These are phyloP conservation scores for Plasmodium sp. DNA, from an alignment of 169 alveolate species.

Conservation along the genomic window DNA sequence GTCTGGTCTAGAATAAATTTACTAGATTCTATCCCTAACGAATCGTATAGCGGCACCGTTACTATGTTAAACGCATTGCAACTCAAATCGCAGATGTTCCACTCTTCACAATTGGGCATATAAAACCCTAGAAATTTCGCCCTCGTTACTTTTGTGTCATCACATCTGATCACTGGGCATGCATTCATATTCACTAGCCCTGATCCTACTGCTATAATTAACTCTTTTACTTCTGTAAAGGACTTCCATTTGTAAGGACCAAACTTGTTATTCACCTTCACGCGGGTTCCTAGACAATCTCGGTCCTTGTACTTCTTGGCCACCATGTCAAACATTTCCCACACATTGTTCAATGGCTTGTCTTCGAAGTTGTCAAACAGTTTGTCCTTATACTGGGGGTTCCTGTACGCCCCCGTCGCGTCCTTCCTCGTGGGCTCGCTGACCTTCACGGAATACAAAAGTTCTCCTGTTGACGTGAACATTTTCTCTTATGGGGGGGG, in stretches of 20 bases:
- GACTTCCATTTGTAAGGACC: constrained; percentile 58
- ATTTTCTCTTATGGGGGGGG: background rate
- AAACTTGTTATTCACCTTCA: background rate
- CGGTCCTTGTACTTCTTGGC: constrained; percentile 20
- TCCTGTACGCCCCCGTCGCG: constrained; percentile 35
- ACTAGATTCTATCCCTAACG: constrained; percentile 85
- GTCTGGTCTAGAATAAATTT: constrained; percentile 79
- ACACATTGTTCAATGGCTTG: constrained; percentile 1
- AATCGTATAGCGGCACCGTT: constrained; percentile 87
- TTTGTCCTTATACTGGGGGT: constrained; percentile 3
- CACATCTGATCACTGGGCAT: constrained; percentile 48
- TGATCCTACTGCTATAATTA: constrained; percentile 17
- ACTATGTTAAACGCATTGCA: constrained; percentile 87
- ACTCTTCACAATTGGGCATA: constrained; percentile 84
- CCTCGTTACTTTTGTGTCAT: constrained; percentile 8
- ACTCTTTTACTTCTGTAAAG: constrained; percentile 18
- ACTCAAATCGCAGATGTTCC: constrained; percentile 87
- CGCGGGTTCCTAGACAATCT: constrained; percentile 37
- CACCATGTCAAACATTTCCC: constrained; percentile 24
- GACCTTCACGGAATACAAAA: constrained; percentile 16
- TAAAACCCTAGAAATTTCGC: constrained; percentile 77
- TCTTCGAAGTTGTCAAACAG: constrained; percentile 26
- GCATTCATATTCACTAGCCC: constrained; percentile 46
- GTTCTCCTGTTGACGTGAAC: constrained; percentile 8
- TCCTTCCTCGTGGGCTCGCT: constrained; percentile 22